Percentiles rank a stretch among this genome's conserved stretches.
phyloP scores from a whole-genome alignment of 352 stramenopile species.

The Nothophytophthora sp. region DNA sequence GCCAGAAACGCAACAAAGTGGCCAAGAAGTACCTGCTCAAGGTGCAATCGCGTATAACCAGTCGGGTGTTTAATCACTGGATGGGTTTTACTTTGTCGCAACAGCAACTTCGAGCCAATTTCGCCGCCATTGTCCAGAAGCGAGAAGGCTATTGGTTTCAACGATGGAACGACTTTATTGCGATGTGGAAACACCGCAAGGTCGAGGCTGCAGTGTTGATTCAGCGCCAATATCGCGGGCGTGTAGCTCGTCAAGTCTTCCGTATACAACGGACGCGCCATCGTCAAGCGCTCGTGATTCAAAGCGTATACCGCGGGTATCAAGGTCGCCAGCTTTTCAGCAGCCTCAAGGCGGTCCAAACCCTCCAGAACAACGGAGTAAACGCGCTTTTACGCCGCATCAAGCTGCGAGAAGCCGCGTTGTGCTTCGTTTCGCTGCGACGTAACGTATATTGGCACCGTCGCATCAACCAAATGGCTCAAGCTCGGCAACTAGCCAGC shows the following conservation, averaged over 20 bases:
- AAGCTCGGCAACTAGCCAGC: slow-evolving; percentile 5
- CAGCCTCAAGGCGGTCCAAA: slow-evolving; percentile 24
- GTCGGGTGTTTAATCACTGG: slow-evolving; percentile 66
- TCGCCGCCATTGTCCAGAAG: slow-evolving; percentile 42
- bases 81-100: slow-evolving; percentile 29
- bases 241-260: slow-evolving; percentile 51
- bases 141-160: slow-evolving; percentile 48
- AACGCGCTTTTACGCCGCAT: slow-evolving; percentile 37
- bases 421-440: slow-evolving; percentile 37
- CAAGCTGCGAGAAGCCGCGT: slow-evolving; percentile 11
- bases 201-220: slow-evolving; percentile 39
- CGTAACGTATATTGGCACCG: slow-evolving; percentile 16
- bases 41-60: slow-evolving; percentile 43
- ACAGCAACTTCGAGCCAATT: slow-evolving; percentile 45
- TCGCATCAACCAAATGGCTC: slow-evolving; percentile 38
- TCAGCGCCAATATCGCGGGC: slow-evolving; percentile 65
- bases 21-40: slow-evolving; percentile 60
- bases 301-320: slow-evolving; percentile 57
- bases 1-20: slow-evolving; percentile 49
- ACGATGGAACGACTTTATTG: slow-evolving; percentile 42
- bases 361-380: slow-evolving; percentile 29
- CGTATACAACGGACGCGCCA: slow-evolving; percentile 29
- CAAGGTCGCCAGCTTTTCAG: slow-evolving; percentile 19
- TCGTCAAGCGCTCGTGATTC: slow-evolving; percentile 36
- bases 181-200: slow-evolving; percentile 23